Base-by-base conservation (phyloP, 148 eudicot genomes). In the Chenopodium quinoa region DNA sequence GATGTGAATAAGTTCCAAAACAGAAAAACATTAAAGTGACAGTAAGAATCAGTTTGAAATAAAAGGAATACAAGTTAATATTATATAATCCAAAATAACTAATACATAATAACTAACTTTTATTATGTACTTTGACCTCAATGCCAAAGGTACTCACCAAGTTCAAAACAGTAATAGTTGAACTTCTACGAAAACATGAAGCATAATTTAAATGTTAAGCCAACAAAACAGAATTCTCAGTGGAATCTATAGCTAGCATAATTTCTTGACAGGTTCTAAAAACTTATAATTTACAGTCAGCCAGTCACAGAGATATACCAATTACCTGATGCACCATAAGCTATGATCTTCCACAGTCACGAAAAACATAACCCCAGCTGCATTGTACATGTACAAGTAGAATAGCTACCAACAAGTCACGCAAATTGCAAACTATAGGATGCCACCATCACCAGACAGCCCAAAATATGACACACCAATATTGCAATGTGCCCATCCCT, bases 271-370 rank as follows among this genome's bases (percentile, higher is more conserved):
- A 50, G 32, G 2, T 34, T 14, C 65, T 47, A 78, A n/a, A 2
- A 44, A 4, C 64, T 10, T 31, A 9, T 48, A 27, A 69, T 46
- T 69, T 67, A 16, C 22, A 56, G 62, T 14, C 56, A 52, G 56
- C 62, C 74, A 68, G 29, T n/a, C 47, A 75, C 50, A 66, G 32
- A 31, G 46, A 25, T 2, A 22, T 64, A 52, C 78, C 29, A 65
- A 74, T 64, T 19, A 65, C 62, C 40, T 80, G 29, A 27, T 37
- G 63, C 40, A 73, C 72, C 60, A 80, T 72, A 46, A 29, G 9
- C 17, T 48, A 17, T 65, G 76, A 9, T 65, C 34, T 63, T 14
- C 25, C 7, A 62, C 3, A 10, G 66, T 62, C 65, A 60, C 22
- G 16, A 60, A 19, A 71, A 40, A 7, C 44, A 23, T 54, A 48